Evolutionary conservation across 192 early-diverging fungal genomes (phyloP), one percentile per base, ranked within the genome.

Genomic region (Linnemannia schmuckeri): DNA sequence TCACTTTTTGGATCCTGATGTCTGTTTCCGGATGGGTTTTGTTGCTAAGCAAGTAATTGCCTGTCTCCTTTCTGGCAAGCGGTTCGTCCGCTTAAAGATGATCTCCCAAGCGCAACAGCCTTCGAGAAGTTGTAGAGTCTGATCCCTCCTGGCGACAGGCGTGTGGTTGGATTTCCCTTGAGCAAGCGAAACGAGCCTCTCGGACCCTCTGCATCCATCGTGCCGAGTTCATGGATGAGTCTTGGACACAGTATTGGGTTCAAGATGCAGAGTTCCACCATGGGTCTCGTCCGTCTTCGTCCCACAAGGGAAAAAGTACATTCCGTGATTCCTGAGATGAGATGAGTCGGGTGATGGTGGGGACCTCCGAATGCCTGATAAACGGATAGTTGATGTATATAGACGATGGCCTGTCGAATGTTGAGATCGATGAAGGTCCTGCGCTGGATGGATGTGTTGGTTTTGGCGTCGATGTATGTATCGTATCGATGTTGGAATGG

Each of bases 401-500:
- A 12, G 61, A 10, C 27, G 61, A 66, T 44, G 3, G 61, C 44
- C 13, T 9, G 24, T 12, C 17, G 41, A 5, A 30, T 37, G 40
- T 13, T 69, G 46, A 63, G 76, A 83, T 78, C 46, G 82, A 78
- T 78, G 70, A 33, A 57, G 40, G 24, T 46, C 38, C 37, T 37
- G 52, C 24, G 47, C 44, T 71, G 35, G 81, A 83, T 83, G 70
- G 75, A 77, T 78, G 75, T 41, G 41, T 75, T n/a, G 17, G 37
- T 17, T 18, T 24, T 40, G 44, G 57, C 20, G 22, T n/a, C 74
- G 52, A 55, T 75, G 70, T 63, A 42, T 35, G 73, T n/a, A 72
- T 71, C 46, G 15, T 33, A 46, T 76, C 38, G 37, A 63, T 61
- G 55, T 27, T 15, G 55, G 55, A 27, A 20, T 27, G 20, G n/a